Conservation (phyloP, 345 rosid species). For the Populus simonii region DNA sequence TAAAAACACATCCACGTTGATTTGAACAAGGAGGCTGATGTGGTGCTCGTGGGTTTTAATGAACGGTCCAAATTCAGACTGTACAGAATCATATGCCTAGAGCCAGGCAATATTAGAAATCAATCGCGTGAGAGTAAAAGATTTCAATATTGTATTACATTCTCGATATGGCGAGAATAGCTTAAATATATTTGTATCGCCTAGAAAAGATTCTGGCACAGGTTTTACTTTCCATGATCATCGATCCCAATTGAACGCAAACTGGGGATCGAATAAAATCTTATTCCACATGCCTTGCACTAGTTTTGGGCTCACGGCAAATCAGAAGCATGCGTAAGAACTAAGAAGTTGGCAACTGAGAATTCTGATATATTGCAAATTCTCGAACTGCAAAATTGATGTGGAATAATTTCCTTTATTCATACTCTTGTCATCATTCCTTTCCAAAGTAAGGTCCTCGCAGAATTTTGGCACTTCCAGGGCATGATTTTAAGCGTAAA, state of each 20-base stretch:
- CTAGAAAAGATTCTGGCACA: too few relatives aligned
- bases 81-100: neutral
- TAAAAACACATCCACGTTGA: neutral
- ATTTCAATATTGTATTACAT: too few relatives aligned
- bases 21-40: neutral
- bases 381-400: neutral
- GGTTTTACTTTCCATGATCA: neutral
- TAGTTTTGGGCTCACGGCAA: neutral
- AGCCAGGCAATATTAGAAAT: too few relatives aligned
- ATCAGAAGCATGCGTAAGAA: neutral
- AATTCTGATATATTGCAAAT: neutral
- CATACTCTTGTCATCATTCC: neutral
- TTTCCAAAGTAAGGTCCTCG: neutral
- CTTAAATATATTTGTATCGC: too few relatives aligned
- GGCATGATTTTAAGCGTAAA: neutral
- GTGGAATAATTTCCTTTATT: neutral
- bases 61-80: neutral
- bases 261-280: neutral
- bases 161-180: too few relatives aligned
- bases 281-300: neutral
- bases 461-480: neutral
- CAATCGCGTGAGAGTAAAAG: too few relatives aligned
- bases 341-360: neutral
- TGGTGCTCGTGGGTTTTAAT: neutral
- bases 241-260: neutral